Percentiles rank a stretch among this genome's conserved stretches.
These are phyloP conservation scores for Catharanthus roseus DNA, from an alignment of 257 asterid genomes.

Conservation along the genomic window DNA sequence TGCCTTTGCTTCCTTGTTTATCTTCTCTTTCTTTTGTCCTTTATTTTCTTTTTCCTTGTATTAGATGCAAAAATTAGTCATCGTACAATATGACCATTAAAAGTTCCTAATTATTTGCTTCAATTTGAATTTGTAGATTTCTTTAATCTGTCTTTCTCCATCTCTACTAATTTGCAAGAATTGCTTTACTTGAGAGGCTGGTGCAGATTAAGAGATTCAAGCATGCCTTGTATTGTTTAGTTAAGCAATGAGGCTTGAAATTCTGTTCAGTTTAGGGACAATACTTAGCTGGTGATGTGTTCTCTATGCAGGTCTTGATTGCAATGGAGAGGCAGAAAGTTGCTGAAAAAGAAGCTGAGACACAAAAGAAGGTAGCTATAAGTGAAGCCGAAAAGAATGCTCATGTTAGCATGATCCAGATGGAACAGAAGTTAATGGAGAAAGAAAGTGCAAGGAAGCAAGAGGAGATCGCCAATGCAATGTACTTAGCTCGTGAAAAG, in stretches of 20 bases:
- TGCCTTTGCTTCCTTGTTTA: slow-evolving; percentile 6
- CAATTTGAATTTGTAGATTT: not conserved
- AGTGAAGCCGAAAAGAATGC: slow-evolving; percentile 94
- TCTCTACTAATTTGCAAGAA: not conserved
- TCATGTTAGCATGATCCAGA: slow-evolving; percentile 86
- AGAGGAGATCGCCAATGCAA: slow-evolving; percentile 85
- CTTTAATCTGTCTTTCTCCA: not conserved
- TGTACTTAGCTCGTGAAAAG: slow-evolving; percentile 89
- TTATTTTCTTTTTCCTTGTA: slow-evolving; percentile 2
- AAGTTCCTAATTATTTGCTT: not conserved
- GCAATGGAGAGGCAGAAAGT: slow-evolving; percentile 90
- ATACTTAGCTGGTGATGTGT: not conserved
- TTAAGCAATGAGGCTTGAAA: not conserved
- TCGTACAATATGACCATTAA: not conserved
- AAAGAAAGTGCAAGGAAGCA: slow-evolving; percentile 84
- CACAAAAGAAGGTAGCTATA: slow-evolving; percentile 80
- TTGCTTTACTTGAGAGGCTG: not conserved
- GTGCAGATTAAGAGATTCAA: not conserved
- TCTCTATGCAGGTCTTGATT: slow-evolving; percentile 66
- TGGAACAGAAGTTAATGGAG: slow-evolving; percentile 92
- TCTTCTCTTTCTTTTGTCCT: slow-evolving; percentile 6
- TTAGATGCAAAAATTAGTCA: not conserved
- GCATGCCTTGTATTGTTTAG: not conserved
- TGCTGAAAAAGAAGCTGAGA: slow-evolving; percentile 97
- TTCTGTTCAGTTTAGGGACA: too few relatives aligned